Conservation (phyloP, 1,284 basidiomycete species). For the Peniophora sp. region DNA sequence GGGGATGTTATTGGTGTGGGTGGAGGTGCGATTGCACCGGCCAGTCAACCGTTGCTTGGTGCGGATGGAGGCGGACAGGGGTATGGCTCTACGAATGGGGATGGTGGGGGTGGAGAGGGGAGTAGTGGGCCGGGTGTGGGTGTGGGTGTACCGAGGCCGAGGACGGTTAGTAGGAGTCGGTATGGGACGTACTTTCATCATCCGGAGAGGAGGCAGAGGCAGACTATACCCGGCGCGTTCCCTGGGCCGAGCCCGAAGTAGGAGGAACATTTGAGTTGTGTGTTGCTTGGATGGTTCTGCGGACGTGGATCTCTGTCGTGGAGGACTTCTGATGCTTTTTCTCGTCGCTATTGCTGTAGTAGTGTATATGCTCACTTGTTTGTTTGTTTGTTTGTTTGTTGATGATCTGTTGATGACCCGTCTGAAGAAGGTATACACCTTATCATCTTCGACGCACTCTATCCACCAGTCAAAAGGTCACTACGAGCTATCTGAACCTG, state of each 20-base stretch:
- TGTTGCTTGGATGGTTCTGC: too few relatives aligned
- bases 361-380: background rate
- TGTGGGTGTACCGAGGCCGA: background rate
- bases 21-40: constrained; percentile 4
- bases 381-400: constrained; percentile 1
- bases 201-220: constrained; percentile 52
- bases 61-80: background rate
- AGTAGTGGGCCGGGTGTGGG: background rate
- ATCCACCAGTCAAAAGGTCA: too few relatives aligned
- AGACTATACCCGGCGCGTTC: constrained; percentile 47
- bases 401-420: too few relatives aligned
- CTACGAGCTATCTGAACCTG: too few relatives aligned
- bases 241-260: constrained; percentile 5
- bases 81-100: background rate
- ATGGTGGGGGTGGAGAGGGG: background rate
- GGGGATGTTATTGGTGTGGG: constrained; percentile 9
- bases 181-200: constrained; percentile 73
- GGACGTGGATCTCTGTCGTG: too few relatives aligned
- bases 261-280: too few relatives aligned
- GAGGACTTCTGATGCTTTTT: background rate
- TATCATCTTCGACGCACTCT: too few relatives aligned
- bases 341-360: background rate
- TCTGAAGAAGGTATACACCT: too few relatives aligned
- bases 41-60: background rate
- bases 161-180: constrained; percentile 8